Base-by-base conservation (phyloP, 2,329 filamentous ascomycete genomes). In the Aspergillus luchuensis region DNA sequence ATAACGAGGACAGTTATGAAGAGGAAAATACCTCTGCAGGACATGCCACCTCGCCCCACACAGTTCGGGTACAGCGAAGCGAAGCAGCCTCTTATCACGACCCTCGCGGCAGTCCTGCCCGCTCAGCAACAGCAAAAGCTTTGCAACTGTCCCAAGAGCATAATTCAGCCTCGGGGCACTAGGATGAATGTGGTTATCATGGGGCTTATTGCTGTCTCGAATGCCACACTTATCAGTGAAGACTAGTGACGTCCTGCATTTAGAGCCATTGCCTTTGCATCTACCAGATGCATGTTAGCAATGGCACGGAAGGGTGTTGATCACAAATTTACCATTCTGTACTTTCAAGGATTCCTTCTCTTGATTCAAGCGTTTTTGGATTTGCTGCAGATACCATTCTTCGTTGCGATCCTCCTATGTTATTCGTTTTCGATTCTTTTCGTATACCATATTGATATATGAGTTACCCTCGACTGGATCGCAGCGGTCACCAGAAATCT, bases 1-100 rank as follows among this genome's bases (percentile, higher is more conserved):
- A 47, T 33, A 57, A 58, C 15, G n/a, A 21, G 13, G 57, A 62
- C 38, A 48, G 21, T 15, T 30, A 15, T n/a, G 50, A 48, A 50
- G 57, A 21, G 15, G 17, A 21, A 53, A 43, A 28, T 17, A n/a
- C 25, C 11, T 50, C 47, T 30, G 47, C 25, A 50, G 23, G 23
- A 13, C 25, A 41, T 23, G 48, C n/a, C 55, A 10, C 51, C 50
- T 43, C 58, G 41, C 13, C 54, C 25, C 48, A 21, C 43, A 30
- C 41, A 47, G n/a, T 51, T 23, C 52, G 23, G 8, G n/a, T 47
- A 49, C 30, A 51, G 15, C 45, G 19, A 19, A 45, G 39, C 41
- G 10, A 23, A 5, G 13, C 45, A 2, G 36, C n/a, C 28, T 8
- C 39, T 8, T 11, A 54, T 28, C 7, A 25, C 11, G 47, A 60